Evolutionary conservation across 2,329 filamentous ascomycete species (phyloP).

Genomic region (Fusarium nygamai): DNA sequence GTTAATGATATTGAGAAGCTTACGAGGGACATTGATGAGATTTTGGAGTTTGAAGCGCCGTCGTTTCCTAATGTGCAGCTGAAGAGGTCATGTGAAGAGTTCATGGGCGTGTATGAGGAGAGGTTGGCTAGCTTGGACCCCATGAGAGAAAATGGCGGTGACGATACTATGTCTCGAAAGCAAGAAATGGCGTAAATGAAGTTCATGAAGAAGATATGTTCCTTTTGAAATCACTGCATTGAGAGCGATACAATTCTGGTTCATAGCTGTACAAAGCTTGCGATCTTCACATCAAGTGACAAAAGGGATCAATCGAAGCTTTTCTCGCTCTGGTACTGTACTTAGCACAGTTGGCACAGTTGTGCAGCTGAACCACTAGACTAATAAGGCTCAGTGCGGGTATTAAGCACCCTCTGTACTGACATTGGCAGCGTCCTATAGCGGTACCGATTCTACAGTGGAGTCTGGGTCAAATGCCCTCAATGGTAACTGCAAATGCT

Average conservation of each 20-base stretch:
- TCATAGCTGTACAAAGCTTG: no score
- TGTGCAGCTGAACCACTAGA: no score
- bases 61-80: not conserved
- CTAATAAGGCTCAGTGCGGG: no score
- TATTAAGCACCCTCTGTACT: not conserved
- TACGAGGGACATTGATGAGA: not conserved
- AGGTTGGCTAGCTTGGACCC: not conserved
- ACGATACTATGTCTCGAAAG: not conserved
- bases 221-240: not conserved
- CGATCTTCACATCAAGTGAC: no score
- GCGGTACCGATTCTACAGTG: not conserved
- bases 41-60: not conserved
- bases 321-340: no score
- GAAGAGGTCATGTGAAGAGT: not conserved
- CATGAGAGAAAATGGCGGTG: not conserved
- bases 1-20: not conserved
- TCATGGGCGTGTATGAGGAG: not conserved
- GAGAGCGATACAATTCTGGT: not conserved
- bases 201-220: not conserved
- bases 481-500: not conserved
- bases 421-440: accelerated
- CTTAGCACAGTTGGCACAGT: no score
- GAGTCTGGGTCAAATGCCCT: not conserved
- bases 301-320: no score
- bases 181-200: not conserved